Evolutionary conservation across 2,329 filamentous ascomycete species (phyloP).

Genomic region (Penicillium sp.): DNA sequence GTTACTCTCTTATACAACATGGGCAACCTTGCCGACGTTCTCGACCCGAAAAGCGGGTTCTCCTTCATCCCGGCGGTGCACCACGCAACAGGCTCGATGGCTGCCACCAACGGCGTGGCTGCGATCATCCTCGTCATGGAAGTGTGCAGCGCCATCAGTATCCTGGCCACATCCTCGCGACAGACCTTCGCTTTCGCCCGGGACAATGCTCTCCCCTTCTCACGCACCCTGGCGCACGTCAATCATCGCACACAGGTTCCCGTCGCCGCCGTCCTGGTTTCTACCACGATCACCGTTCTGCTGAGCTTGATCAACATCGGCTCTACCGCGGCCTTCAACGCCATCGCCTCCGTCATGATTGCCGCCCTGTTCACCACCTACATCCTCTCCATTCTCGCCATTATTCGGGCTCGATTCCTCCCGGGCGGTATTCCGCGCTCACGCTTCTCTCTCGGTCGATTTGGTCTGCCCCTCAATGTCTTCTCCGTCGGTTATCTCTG

Average conservation of each 20-base stretch:
- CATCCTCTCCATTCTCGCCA: constrained; percentile 40
- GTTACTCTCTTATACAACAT: constrained; percentile 47
- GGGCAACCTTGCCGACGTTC: constrained; percentile 39
- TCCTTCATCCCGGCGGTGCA: constrained; percentile 53
- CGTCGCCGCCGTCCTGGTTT: constrained; percentile 38
- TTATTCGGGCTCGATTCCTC: constrained; percentile 22
- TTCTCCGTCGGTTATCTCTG: constrained; percentile 28
- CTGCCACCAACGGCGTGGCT: constrained; percentile 49
- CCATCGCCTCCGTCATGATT: constrained; percentile 53
- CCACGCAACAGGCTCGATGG: constrained; percentile 44
- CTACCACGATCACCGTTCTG: constrained; percentile 35
- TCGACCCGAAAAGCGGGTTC: constrained; percentile 46
- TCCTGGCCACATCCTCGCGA: constrained; percentile 33
- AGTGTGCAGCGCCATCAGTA: constrained; percentile 34
- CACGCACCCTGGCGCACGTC: constrained; percentile 28
- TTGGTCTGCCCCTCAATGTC: constrained; percentile 30
- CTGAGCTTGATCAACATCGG: constrained; percentile 53
- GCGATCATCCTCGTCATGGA: constrained; percentile 44
- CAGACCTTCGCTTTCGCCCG: constrained; percentile 47
- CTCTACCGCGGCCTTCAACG: constrained; percentile 53
- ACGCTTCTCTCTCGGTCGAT: constrained; percentile 26
- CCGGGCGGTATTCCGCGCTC: constrained; percentile 21
- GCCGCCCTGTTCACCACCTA: constrained; percentile 53
- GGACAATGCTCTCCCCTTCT: constrained; percentile 42
- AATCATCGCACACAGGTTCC: constrained; percentile 42